Evolutionary conservation across 345 rosid species (phyloP).

Genomic region (Arabis alpina): DNA sequence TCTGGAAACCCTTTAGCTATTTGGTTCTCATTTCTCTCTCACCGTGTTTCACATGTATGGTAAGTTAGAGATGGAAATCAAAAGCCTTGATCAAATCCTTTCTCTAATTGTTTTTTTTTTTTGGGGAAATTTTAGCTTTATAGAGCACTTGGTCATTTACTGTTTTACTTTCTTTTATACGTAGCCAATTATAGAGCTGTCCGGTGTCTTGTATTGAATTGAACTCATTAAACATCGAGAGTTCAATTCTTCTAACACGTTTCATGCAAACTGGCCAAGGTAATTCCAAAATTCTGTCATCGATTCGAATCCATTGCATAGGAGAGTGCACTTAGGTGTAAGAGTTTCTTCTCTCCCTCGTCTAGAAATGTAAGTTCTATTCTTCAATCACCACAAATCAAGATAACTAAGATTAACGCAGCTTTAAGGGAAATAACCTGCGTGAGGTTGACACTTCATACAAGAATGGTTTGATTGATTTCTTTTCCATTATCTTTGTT

Average conservation of each 20-base stretch:
- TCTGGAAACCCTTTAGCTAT: constrained; percentile 70
- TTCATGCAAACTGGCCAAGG: constrained; percentile 81
- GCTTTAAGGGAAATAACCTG: not conserved
- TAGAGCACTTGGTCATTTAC: not conserved
- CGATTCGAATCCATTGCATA: constrained; percentile 47
- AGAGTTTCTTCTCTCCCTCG: constrained; percentile 72
- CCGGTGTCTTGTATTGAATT: constrained; percentile 71
- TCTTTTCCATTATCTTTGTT: constrained; percentile 8
- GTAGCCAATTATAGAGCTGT: constrained; percentile 96
- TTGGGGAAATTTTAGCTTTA: no score
- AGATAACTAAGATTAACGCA: not conserved
- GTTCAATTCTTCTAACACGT: constrained; percentile 67
- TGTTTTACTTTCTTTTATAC: constrained; percentile 6
- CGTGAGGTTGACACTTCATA: constrained; percentile 22
- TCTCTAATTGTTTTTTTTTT: not conserved
- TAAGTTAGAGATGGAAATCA: constrained; percentile 46
- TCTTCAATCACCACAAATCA: constrained; percentile 5
- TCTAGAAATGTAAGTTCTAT: constrained; percentile 64
- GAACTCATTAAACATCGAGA: constrained; percentile 65
- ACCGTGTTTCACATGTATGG: constrained; percentile 93
- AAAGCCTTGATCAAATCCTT: not conserved
- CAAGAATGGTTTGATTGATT: constrained; percentile 32
- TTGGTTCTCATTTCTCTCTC: constrained; percentile 81
- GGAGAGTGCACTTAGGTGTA: constrained; percentile 58
- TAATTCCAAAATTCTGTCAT: constrained; percentile 33